These are phyloP conservation scores for sorghum (Sorghum bicolor) DNA, from an alignment of 176 grass and related monocot genomes.

Conservation along the genomic window DNA sequence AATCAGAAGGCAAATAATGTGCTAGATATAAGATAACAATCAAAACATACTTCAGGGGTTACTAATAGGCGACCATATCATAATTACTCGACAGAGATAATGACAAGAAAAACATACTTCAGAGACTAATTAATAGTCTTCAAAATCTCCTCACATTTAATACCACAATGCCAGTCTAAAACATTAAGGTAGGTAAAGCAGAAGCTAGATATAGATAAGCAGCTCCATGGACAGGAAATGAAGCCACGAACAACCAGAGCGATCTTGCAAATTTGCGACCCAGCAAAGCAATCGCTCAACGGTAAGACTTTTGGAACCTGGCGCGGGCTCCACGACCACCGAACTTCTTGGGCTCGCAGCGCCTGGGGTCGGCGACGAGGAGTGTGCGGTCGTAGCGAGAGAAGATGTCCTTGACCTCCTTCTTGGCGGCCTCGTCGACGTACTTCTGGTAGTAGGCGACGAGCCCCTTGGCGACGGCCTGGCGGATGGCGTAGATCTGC, in stretches of 20 bases:
- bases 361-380: slow-evolving; percentile 73
- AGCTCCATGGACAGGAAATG: background rate
- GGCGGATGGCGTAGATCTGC: slow-evolving; percentile 82
- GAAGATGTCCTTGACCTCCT: slow-evolving; percentile 87
- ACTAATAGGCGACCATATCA: background rate
- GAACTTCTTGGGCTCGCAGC: slow-evolving; percentile 90
- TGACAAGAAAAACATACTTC: background rate
- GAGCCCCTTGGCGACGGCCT: slow-evolving; percentile 78
- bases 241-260: background rate
- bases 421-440: slow-evolving; percentile 75
- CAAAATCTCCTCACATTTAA: background rate
- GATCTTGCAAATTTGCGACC: background rate
- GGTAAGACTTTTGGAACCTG: slow-evolving; percentile 60
- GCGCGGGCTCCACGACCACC: slow-evolving; percentile 74
- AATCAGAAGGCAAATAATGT: background rate
- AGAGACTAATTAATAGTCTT: background rate
- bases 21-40: too few species aligned
- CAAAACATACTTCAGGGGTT: too few species aligned
- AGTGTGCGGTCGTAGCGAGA: slow-evolving; percentile 69
- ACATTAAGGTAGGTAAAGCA: background rate
- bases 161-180: background rate
- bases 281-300: background rate
- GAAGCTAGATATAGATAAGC: background rate
- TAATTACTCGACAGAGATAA: background rate
- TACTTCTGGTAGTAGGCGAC: slow-evolving; percentile 83